These are phyloP conservation scores for Auricularia cornea DNA, from an alignment of 768 basidiomycete species.

Conservation along the genomic window DNA sequence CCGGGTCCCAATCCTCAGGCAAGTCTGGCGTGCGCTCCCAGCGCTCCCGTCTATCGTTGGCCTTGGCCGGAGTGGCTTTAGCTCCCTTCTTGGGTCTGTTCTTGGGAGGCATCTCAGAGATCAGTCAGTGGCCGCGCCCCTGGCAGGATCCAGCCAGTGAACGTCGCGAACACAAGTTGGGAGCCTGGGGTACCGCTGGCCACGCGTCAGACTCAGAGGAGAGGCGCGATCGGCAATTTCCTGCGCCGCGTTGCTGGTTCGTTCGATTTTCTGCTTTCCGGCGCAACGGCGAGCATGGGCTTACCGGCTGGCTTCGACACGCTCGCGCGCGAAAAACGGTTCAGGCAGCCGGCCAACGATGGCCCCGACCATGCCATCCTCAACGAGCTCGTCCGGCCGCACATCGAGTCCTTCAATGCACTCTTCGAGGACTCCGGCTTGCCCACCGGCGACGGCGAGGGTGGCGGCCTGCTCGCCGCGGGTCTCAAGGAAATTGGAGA, in stretches of 20 bases:
- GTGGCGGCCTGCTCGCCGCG: constrained; percentile 68
- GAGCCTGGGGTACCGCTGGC: too few species aligned
- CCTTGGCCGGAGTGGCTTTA: too few species aligned
- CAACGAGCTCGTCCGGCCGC: constrained; percentile 88
- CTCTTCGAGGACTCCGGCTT: constrained; percentile 90
- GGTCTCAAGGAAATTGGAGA: constrained; percentile 79
- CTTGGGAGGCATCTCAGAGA: too few species aligned
- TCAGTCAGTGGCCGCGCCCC: too few species aligned
- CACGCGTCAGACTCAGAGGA: too few species aligned
- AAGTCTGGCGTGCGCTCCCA: not conserved
- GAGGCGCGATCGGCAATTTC: too few species aligned
- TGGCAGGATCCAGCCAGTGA: too few species aligned
- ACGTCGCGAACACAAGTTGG: too few species aligned
- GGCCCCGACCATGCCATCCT: constrained; percentile 69
- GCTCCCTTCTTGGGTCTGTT: not conserved
- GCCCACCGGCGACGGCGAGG: constrained; percentile 63
- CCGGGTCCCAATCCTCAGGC: not conserved
- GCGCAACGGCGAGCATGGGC: not conserved
- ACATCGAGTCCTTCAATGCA: constrained; percentile 94
- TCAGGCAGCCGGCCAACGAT: constrained; percentile 63
- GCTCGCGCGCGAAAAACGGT: constrained; percentile 65
- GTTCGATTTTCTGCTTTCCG: not conserved
- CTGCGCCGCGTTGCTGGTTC: too few species aligned
- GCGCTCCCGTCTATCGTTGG: not conserved
- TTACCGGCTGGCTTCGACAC: constrained; percentile 52